These are phyloP conservation scores for Suillus plorans DNA, from an alignment of 768 basidiomycete genomes.

Conservation along the genomic window DNA sequence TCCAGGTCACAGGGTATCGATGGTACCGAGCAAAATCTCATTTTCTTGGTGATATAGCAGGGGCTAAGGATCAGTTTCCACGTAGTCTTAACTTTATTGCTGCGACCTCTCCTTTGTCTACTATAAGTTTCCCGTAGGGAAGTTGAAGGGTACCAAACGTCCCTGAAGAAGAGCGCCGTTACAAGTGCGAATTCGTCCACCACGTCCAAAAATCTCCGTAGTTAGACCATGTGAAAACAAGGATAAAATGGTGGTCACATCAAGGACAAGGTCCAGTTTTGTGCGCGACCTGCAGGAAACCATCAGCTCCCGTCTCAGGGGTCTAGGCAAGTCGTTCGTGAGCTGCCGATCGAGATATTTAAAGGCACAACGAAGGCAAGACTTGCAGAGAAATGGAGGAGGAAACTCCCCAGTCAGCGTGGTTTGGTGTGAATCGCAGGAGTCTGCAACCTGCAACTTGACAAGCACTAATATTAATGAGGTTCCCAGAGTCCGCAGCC, in stretches of 20 bases:
- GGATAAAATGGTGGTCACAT: not conserved
- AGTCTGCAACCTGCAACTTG: not conserved
- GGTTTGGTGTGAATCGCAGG: not conserved
- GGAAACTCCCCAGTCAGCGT: not conserved
- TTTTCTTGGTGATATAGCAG: not conserved
- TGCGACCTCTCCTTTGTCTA: not conserved
- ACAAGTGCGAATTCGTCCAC: not conserved
- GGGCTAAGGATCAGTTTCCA: not conserved
- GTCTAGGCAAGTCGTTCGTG: not conserved
- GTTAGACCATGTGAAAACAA: not conserved
- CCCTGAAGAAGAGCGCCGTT: not conserved
- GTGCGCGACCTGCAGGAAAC: not conserved
- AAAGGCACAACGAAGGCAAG: not conserved
- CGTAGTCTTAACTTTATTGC: not conserved
- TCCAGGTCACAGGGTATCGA: not conserved
- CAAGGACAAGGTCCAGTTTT: not conserved
- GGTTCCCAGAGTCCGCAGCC: not conserved
- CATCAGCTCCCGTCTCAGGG: not conserved
- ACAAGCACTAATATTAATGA: not conserved
- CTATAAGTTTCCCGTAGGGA: not conserved
- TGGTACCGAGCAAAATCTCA: not conserved
- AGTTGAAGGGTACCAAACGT: not conserved
- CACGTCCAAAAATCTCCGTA: not conserved
- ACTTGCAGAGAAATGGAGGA: not conserved
- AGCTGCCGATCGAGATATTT: not conserved